These are phyloP conservation scores for Globisporangium echinulatum DNA, from an alignment of 352 stramenopile species.

Conservation along the genomic window DNA sequence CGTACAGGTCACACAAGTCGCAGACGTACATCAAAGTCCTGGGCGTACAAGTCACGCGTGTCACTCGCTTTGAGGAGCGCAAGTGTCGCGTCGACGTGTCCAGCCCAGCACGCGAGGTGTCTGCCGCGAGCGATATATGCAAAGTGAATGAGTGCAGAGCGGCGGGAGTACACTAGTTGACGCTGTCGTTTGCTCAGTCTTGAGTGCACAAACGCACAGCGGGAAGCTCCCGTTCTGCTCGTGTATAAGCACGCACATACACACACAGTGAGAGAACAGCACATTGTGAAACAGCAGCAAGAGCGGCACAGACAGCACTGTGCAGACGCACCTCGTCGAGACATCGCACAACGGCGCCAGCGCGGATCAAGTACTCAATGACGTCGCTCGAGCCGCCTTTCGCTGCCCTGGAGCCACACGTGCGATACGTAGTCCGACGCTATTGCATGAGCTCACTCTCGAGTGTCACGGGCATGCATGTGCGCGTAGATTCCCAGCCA, in stretches of 20 bases:
- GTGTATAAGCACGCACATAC: neutral
- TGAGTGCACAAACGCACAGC: slow-evolving; percentile 23
- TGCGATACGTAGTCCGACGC: too few species aligned
- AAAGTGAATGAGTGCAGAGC: neutral
- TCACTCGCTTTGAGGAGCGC: slow-evolving; percentile 41
- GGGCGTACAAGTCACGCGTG: slow-evolving; percentile 52
- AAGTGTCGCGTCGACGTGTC: slow-evolving; percentile 48
- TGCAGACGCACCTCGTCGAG: slow-evolving; percentile 36
- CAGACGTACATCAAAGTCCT: slow-evolving; percentile 52
- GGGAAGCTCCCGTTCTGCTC: slow-evolving; percentile 57
- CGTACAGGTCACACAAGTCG: neutral
- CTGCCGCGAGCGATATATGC: slow-evolving; percentile 13
- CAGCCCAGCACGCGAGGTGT: slow-evolving; percentile 62
- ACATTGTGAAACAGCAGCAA: too few species aligned
- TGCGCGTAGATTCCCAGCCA: too few species aligned
- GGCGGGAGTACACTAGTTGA: too few species aligned
- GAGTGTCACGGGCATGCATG: too few species aligned
- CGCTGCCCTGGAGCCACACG: slow-evolving; percentile 33
- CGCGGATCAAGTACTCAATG: slow-evolving; percentile 46
- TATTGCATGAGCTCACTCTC: too few species aligned
- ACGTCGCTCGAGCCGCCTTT: slow-evolving; percentile 47
- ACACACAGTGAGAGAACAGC: neutral
- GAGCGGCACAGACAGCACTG: too few species aligned
- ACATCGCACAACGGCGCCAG: slow-evolving; percentile 38
- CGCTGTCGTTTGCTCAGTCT: neutral